phyloP scores from a whole-genome alignment of 257 asterid species.

The Nicotiana otophora region DNA sequence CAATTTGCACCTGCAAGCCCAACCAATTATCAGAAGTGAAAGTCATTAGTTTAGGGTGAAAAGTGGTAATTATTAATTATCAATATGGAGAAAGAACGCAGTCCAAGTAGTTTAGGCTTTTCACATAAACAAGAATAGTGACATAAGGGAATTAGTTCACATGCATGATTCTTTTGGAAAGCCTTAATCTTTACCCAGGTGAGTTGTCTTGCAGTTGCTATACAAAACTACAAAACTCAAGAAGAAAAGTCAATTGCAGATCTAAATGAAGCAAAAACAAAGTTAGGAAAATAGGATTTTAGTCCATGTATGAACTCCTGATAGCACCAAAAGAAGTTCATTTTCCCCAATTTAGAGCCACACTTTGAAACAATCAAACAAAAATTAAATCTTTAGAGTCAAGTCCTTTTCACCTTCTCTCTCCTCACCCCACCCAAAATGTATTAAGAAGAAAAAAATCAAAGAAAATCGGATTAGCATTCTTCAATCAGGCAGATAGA shows the following conservation, averaged over 20 bases:
- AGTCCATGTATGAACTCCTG: background rate
- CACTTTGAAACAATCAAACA: background rate
- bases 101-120: background rate
- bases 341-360: background rate
- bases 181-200: background rate
- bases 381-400: background rate
- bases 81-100: background rate
- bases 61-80: no score
- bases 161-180: background rate
- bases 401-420: background rate
- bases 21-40: background rate
- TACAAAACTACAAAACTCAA: background rate
- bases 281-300: background rate
- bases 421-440: background rate
- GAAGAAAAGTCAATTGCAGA: background rate
- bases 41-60: no score
- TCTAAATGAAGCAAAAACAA: background rate
- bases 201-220: background rate
- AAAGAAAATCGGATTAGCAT: background rate
- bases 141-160: background rate
- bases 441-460: background rate
- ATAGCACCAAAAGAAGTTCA: background rate
- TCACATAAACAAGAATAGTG: background rate
- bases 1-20: conserved; percentile 75
- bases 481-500: background rate